phyloP scores from a whole-genome alignment of 164 flowering plant species.

The Warburgia ugandensis region DNA sequence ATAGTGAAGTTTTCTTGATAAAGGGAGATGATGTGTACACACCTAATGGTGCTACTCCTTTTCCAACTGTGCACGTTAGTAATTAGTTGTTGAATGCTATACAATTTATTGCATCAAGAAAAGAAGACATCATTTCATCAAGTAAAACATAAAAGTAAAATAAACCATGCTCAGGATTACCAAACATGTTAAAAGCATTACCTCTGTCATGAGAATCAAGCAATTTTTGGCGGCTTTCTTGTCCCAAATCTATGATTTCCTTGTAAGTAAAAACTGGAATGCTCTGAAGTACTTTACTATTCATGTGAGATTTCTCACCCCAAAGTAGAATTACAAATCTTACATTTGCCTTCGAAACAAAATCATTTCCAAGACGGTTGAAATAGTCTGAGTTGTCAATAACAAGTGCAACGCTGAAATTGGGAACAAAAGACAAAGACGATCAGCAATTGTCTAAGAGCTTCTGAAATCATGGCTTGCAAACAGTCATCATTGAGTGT shows the following conservation, averaged over 20 bases:
- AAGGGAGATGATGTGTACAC: too few relatives aligned
- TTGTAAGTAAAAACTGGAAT: slow-evolving; percentile 49
- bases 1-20: too few relatives aligned
- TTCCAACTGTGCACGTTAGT: too few relatives aligned
- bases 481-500: not conserved
- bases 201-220: slow-evolving; percentile 43
- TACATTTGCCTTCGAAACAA: slow-evolving; percentile 35
- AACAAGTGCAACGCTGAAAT: slow-evolving; percentile 68
- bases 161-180: too few relatives aligned
- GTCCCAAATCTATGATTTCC: slow-evolving; percentile 61
- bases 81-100: too few relatives aligned
- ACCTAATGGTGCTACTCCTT: too few relatives aligned
- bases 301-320: slow-evolving; percentile 72
- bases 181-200: slow-evolving; percentile 17
- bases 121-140: too few relatives aligned
- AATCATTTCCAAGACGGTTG: slow-evolving; percentile 48
- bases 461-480: not conserved
- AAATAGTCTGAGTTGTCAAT: slow-evolving; percentile 72
- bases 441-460: not conserved
- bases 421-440: slow-evolving; percentile 5
- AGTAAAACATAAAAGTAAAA: too few relatives aligned
- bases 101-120: too few relatives aligned
- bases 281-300: slow-evolving; percentile 17
- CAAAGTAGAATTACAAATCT: slow-evolving; percentile 75
- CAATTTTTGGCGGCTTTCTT: slow-evolving; percentile 37